Evolutionary conservation across 2,329 filamentous ascomycete species (phyloP).

Genomic region (Canariomyces notabilis): DNA sequence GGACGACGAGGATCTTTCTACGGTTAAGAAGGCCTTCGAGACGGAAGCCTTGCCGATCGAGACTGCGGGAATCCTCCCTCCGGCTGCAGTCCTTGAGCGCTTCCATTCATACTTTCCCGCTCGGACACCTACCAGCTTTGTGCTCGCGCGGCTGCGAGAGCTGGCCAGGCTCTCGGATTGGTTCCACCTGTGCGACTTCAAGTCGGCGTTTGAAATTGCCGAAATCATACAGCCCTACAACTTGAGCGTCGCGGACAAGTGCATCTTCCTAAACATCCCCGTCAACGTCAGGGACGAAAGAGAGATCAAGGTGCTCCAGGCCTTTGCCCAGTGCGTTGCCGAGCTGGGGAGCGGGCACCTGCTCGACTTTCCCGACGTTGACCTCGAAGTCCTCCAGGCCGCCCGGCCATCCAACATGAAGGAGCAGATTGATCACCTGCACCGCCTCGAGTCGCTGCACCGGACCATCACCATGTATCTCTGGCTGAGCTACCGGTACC

Average conservation of each 20-base stretch:
- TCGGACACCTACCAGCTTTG: slow-evolving; percentile 74
- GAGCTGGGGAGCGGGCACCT: slow-evolving; percentile 61
- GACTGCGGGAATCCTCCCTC: slow-evolving; percentile 70
- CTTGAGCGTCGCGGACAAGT: slow-evolving; percentile 67
- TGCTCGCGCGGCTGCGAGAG: slow-evolving; percentile 70
- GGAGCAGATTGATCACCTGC: slow-evolving; percentile 52
- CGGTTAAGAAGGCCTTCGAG: slow-evolving; percentile 59
- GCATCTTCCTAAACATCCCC: slow-evolving; percentile 71
- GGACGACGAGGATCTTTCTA: slow-evolving; percentile 60
- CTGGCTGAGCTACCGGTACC: slow-evolving; percentile 88
- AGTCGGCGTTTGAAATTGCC: slow-evolving; percentile 60
- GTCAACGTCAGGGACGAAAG: slow-evolving; percentile 48
- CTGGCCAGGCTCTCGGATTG: slow-evolving; percentile 57
- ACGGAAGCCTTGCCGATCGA: slow-evolving; percentile 60
- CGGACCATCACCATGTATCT: slow-evolving; percentile 79
- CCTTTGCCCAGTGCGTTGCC: slow-evolving; percentile 66
- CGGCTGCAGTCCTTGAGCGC: slow-evolving; percentile 62
- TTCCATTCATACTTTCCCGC: slow-evolving; percentile 80
- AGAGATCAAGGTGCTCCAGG: slow-evolving; percentile 49
- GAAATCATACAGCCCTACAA: slow-evolving; percentile 69
- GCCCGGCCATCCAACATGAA: slow-evolving; percentile 32
- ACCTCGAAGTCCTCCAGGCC: slow-evolving; percentile 71
- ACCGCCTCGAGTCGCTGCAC: slow-evolving; percentile 70
- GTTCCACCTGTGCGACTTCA: slow-evolving; percentile 66
- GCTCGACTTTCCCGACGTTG: slow-evolving; percentile 63